These are phyloP conservation scores for Pythium chondricola DNA, from an alignment of 352 stramenopile species.

Conservation along the genomic window DNA sequence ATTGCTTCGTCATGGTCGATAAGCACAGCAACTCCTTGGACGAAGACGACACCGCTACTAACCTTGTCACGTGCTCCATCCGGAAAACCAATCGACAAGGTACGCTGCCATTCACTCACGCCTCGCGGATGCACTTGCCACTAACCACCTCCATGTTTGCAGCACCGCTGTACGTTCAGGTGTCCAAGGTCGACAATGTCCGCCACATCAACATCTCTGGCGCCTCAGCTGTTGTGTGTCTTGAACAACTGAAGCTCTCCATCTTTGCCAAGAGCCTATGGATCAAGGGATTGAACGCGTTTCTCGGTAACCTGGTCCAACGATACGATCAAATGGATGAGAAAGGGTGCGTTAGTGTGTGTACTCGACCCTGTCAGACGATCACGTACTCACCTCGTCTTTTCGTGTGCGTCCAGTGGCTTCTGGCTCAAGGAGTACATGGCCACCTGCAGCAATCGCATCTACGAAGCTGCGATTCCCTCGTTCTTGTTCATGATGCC, in stretches of 20 bases:
- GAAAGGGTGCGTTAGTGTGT: constrained; percentile 24
- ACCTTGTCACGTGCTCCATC: constrained; percentile 73
- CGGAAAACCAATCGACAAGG: constrained; percentile 66
- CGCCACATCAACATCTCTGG: constrained; percentile 68
- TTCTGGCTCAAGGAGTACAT: constrained; percentile 69
- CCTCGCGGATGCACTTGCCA: neutral
- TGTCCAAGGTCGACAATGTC: constrained; percentile 71
- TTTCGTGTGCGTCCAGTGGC: constrained; percentile 13
- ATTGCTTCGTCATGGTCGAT: constrained; percentile 72
- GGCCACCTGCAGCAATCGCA: constrained; percentile 40
- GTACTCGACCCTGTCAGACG: neutral
- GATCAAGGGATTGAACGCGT: constrained; percentile 63
- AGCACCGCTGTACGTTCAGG: constrained; percentile 69
- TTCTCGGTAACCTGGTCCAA: constrained; percentile 73
- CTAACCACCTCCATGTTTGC: constrained; percentile 5
- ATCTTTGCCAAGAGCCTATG: constrained; percentile 71
- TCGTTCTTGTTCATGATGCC: constrained; percentile 44
- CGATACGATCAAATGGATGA: constrained; percentile 38
- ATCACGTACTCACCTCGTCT: neutral
- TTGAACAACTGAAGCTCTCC: constrained; percentile 67
- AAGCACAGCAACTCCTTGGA: constrained; percentile 53
- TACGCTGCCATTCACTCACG: constrained; percentile 13
- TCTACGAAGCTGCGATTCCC: constrained; percentile 52
- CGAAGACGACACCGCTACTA: constrained; percentile 63
- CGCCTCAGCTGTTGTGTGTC: constrained; percentile 60